These are phyloP conservation scores for Arthrobotrys entomopaga DNA, from an alignment of 2,329 filamentous ascomycete genomes.

Conservation along the genomic window DNA sequence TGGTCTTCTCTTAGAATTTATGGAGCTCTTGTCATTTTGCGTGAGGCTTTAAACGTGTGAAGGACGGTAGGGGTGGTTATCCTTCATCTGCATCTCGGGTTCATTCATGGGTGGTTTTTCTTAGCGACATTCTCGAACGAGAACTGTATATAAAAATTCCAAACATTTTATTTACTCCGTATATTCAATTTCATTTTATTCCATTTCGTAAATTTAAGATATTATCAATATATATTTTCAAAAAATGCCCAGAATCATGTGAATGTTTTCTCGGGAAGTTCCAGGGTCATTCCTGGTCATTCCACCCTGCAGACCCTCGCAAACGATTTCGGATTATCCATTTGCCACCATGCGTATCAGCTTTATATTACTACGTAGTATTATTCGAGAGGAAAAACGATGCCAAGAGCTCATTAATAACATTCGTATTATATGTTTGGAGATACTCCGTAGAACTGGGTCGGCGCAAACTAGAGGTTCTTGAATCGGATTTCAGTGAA, in stretches of 20 bases:
- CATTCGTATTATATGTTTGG: too few species aligned
- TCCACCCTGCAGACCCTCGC: constrained; percentile 1
- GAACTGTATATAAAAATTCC: constrained; percentile 11
- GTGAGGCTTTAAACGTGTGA: constrained; percentile 51
- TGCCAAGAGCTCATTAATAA: too few species aligned
- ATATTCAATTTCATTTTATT: background rate
- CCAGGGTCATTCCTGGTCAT: constrained; percentile 30
- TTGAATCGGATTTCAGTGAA: too few species aligned
- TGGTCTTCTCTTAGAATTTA: constrained; percentile 30
- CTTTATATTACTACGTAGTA: too few species aligned
- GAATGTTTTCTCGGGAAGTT: constrained; percentile 33
- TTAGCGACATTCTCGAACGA: constrained; percentile 31
- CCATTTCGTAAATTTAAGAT: background rate
- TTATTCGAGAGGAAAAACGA: too few species aligned
- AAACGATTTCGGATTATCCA: constrained; percentile 43
- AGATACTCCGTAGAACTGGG: too few species aligned
- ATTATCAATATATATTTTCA: background rate
- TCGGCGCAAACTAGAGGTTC: background rate
- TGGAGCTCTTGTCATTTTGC: constrained; percentile 53
- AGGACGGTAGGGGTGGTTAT: constrained; percentile 35
- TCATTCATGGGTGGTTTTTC: constrained; percentile 39
- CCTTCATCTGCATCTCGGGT: constrained; percentile 27
- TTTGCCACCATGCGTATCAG: constrained; percentile 30
- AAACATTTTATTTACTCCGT: background rate
- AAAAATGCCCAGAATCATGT: constrained; percentile 30